Conservation (phyloP, 352 stramenopile species). For the Globisporangium rhizosaccharum region DNA sequence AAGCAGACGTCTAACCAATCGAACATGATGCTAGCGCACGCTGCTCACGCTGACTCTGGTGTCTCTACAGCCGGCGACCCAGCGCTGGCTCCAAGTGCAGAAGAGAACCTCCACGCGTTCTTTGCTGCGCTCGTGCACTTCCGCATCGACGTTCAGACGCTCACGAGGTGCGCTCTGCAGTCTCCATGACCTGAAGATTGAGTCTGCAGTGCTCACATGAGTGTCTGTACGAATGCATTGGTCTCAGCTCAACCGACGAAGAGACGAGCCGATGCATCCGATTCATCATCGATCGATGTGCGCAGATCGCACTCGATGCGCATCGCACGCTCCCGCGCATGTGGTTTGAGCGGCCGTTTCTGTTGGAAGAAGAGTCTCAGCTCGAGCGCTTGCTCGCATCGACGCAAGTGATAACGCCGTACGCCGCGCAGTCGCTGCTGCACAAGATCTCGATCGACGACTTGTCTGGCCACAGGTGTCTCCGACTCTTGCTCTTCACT, state of each 20-base stretch:
- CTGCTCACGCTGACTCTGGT: background rate
- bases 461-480: constrained; percentile 39
- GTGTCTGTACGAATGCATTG: background rate
- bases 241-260: constrained; percentile 25
- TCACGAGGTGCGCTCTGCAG: constrained; percentile 29
- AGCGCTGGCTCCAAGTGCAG: background rate
- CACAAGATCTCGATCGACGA: constrained; percentile 61
- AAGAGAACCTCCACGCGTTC: constrained; percentile 30
- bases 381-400: constrained; percentile 69
- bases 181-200: background rate
- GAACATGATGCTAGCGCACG: too few species aligned
- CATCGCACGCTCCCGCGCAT: constrained; percentile 49
- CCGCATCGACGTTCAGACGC: constrained; percentile 35
- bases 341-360: constrained; percentile 70
- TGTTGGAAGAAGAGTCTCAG: constrained; percentile 74
- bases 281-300: constrained; percentile 46
- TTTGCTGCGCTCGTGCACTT: constrained; percentile 62
- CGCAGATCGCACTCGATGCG: constrained; percentile 31
- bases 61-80: constrained; percentile 12
- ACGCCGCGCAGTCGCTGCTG: constrained; percentile 61
- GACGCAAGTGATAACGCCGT: constrained; percentile 53
- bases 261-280: constrained; percentile 41
- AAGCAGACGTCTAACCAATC: too few species aligned
- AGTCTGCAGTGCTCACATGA: too few species aligned
- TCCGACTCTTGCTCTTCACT: too few species aligned